These are phyloP conservation scores for Strigomonas culicis DNA, from an alignment of 208 protist species.

Conservation along the genomic window DNA sequence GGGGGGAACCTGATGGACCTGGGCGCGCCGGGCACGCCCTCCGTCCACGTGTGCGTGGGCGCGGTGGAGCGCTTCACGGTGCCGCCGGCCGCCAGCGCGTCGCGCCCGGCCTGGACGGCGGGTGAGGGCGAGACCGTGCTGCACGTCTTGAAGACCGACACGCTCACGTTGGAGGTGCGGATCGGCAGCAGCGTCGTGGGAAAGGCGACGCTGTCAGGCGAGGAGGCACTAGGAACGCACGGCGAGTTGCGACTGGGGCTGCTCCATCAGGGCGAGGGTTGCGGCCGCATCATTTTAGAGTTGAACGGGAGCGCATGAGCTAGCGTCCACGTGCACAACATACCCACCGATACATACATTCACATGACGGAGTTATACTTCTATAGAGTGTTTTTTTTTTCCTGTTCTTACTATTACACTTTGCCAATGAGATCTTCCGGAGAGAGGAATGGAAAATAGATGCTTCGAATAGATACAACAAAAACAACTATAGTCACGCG, in stretches of 20 bases:
- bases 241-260: background rate
- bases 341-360: background rate
- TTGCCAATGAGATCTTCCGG: too few relatives aligned
- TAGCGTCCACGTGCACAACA: background rate
- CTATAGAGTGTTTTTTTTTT: background rate
- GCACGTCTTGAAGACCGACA: conserved; percentile 16
- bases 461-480: background rate
- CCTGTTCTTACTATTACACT: too few relatives aligned
- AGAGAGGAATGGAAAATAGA: background rate
- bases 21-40: conserved; percentile 26
- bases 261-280: background rate
- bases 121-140: conserved; percentile 25
- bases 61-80: conserved; percentile 33
- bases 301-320: conserved; percentile 5
- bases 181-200: conserved; percentile 23
- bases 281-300: conserved; percentile 5
- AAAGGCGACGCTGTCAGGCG: background rate
- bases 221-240: background rate
- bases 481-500: background rate
- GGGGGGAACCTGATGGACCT: conserved; percentile 34
- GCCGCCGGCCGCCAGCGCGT: conserved; percentile 23
- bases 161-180: conserved; percentile 52
- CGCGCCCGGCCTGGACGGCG: conserved; percentile 38
- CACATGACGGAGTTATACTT: background rate
- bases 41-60: conserved; percentile 51